These are phyloP conservation scores for Parsonsia alboflavescens DNA, from an alignment of 257 asterid species.

Conservation along the genomic window DNA sequence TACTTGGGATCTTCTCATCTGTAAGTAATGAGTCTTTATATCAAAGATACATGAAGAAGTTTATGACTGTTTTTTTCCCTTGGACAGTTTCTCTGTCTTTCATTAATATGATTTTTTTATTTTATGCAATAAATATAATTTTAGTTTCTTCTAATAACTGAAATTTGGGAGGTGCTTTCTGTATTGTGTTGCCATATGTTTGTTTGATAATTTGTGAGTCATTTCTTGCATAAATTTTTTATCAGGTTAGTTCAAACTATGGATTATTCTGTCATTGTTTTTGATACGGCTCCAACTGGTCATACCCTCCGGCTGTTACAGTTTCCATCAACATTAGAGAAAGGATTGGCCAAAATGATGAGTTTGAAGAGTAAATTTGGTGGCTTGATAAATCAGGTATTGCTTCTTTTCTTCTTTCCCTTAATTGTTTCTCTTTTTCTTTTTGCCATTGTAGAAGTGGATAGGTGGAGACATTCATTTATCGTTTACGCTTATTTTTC, in stretches of 20 bases:
- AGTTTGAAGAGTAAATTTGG: constrained; percentile 86
- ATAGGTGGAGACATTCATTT: background rate
- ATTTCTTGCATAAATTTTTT: constrained; percentile 12
- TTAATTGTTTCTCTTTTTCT: constrained; percentile 1
- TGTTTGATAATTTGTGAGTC: background rate
- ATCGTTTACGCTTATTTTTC: no score
- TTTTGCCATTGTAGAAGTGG: background rate
- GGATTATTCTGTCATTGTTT: constrained; percentile 93
- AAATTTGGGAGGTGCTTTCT: background rate
- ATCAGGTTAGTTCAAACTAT: constrained; percentile 91
- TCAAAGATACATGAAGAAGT: background rate
- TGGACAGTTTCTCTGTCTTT: background rate
- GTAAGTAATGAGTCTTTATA: background rate
- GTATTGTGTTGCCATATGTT: background rate
- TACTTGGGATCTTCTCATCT: background rate
- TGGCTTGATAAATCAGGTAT: constrained; percentile 86
- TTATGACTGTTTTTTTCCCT: background rate
- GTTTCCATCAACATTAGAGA: constrained; percentile 95
- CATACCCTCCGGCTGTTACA: constrained; percentile 94
- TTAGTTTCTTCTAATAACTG: background rate
- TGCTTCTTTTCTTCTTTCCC: background rate
- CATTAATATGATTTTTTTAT: background rate
- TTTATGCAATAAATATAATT: background rate
- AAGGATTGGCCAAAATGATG: constrained; percentile 85
- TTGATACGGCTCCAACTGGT: constrained; percentile 99